Evolutionary conservation across 148 eudicot species (phyloP), one percentile per base, ranked within the genome.

Genomic region (Gaultheria prostrata): DNA sequence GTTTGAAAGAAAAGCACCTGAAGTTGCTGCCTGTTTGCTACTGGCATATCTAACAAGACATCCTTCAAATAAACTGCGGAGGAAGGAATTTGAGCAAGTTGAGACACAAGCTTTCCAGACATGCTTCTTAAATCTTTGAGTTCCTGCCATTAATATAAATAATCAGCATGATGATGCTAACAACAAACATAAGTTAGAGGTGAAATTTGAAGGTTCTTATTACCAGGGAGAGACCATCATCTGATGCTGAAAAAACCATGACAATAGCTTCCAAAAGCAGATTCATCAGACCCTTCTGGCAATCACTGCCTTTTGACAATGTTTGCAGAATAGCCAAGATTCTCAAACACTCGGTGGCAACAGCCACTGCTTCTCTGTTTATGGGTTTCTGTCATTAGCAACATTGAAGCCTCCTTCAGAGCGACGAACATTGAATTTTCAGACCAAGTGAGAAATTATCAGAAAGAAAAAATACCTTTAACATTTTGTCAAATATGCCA

Each of bases 301-400:
- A 91, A 76, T 91, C 93, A 82, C 71, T 88, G 57, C 86, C 91
- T 82, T 88, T 91, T 61, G 98, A 90, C 78, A 95, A 86, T 61
- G 97, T 89, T 74, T 97, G 98, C 87, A 95, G 90, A 85, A 95
- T 97, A 91, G 93, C 89, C 83, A 97, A 85, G 86, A 92, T 91
- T 90, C 88, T 94, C 89, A 97, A 86, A 85, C 97, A 95, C 87
- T 97, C 99, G 77, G 93, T 93, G 82, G 87, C 91, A 86, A 97
- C 85, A 80, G 93, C 86, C 78, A 92, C 89, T 83, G 94, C 92
- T 87, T 92, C 99, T 89, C 86, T 85, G 35, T 89, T 90, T 83
- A 92, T 86, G 63, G 94, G 89, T 86, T 88, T 89, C 98, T 97
- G 92, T 43, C 43, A 84, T 82, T 46, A 87, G 83, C 35, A 86